Evolutionary conservation across 768 basidiomycete species (phyloP).

Genomic region (Pleurotus cornucopiae): DNA sequence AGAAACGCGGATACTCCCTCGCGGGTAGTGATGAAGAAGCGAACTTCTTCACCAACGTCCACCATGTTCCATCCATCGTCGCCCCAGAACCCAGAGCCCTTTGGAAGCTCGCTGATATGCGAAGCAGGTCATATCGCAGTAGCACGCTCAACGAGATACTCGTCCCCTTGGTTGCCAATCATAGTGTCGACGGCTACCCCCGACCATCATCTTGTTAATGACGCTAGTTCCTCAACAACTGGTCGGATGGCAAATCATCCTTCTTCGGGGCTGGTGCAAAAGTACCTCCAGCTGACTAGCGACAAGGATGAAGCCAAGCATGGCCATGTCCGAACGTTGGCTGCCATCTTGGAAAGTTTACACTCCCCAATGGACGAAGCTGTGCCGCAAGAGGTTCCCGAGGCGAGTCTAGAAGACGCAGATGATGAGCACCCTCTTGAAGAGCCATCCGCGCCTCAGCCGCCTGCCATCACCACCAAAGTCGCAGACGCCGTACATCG

Average conservation of each 20-base stretch:
- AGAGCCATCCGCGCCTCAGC: constrained; percentile 3
- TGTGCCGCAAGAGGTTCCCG: constrained; percentile 29
- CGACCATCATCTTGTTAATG: constrained; percentile 87
- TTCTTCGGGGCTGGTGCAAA: constrained; percentile 85
- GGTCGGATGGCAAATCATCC: constrained; percentile 70
- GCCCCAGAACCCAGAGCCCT: constrained; percentile 64
- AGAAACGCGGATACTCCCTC: constrained; percentile 76
- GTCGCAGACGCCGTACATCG: constrained; percentile 77
- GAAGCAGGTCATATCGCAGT: constrained; percentile 56
- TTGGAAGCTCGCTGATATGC: constrained; percentile 74
- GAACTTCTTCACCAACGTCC: constrained; percentile 94
- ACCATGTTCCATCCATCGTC: constrained; percentile 91
- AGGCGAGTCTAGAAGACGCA: constrained; percentile 22
- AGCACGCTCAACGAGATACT: constrained; percentile 77
- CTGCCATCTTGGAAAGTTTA: constrained; percentile 85
- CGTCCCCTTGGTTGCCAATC: constrained; percentile 81
- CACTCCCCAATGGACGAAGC: constrained; percentile 79
- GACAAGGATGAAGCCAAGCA: constrained; percentile 71
- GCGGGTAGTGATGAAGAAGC: constrained; percentile 91
- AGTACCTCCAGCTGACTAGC: constrained; percentile 68
- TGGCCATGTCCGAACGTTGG: constrained; percentile 79
- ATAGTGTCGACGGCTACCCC: constrained; percentile 54
- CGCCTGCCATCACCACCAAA: constrained; percentile 21
- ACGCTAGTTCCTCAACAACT: constrained; percentile 69
- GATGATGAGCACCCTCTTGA: constrained; percentile 25